Evolutionary conservation across 306 rosid species (phyloP), one percentile per base, ranked within the genome.

Genomic region (Canavalia ensiformis): DNA sequence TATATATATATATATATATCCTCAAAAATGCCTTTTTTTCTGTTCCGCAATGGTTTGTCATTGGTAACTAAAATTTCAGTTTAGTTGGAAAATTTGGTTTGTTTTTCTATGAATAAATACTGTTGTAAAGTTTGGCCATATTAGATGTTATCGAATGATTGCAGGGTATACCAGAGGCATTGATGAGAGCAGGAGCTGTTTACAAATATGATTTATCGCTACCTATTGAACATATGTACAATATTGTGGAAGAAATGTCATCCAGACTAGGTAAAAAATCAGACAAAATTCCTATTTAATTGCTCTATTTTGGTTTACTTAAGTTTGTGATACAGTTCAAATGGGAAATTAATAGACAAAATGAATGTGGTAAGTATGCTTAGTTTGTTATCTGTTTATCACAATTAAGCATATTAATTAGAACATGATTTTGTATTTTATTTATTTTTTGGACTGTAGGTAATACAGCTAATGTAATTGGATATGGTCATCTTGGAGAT

Each of bases 401-500:
- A 37, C 41, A 37, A 37, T 37, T 37, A 12, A 35, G 50, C n/a
- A 42, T 69, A 63, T 65, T 41, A 63, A 41, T 29, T 72, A 42
- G 81, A 39, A 34, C 64, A 78, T 58, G 74, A 47, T 25, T 4
- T 47, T 44, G 56, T n/a, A 31, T 13, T 33, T 39, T 50, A 30
- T 67, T 54, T 39, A 8, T 39, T 45, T 33, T 63, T 54, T 64
- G 77, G 59, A 47, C 12, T 80, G 50, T 72, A 95, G 99, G 97
- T 63, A 80, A 83, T 80, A 81, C 88, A 8, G 94, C 92, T 68
- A 91, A 86, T 42, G 97, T 91, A 31, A 71, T 89, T 59, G 97
- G 93, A 82, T 95, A 82, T 80, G 99, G 99, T 46, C 99, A 95
- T 86, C 99, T 93, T 60, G 99, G 97, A 78, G 99, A 95, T 84